Percentiles rank a stretch among this genome's conserved stretches.
Evolutionary conservation across 768 basidiomycete species (phyloP).

Genomic region (Pisolithus tinctorius): DNA sequence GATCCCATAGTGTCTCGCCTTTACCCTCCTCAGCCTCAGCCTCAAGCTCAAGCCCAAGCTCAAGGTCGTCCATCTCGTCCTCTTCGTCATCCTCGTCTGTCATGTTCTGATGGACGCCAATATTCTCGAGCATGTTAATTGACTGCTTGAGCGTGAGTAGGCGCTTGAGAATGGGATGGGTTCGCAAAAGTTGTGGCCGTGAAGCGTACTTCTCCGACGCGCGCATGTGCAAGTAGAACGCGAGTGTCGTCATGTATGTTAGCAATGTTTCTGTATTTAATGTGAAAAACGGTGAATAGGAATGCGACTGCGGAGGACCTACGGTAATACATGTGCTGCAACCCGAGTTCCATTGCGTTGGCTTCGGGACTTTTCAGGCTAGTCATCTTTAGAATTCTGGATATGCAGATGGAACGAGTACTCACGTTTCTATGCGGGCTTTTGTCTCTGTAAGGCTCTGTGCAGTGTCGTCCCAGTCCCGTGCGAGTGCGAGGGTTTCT

Average conservation of each 20-base stretch:
- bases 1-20: conserved; percentile 37
- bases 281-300: background rate
- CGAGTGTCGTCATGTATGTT: conserved; percentile 84
- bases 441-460: conserved; percentile 45
- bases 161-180: conserved; percentile 68
- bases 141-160: conserved; percentile 80
- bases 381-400: conserved; percentile 1
- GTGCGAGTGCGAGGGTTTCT: conserved; percentile 71
- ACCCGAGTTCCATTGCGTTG: conserved; percentile 54
- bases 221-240: conserved; percentile 89
- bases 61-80: conserved; percentile 29
- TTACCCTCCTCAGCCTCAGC: conserved; percentile 32
- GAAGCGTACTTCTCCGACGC: conserved; percentile 57
- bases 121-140: conserved; percentile 72
- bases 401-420: background rate
- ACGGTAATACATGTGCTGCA: conserved; percentile 88
- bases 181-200: conserved; percentile 54
- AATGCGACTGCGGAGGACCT: conserved; percentile 26
- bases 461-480: conserved; percentile 77
- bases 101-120: conserved; percentile 61
- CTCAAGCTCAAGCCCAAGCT: conserved; percentile 8
- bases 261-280: conserved; percentile 67
- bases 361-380: conserved; percentile 46
- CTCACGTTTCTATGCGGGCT: conserved; percentile 51
- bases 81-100: conserved; percentile 42